A percentile compares a stretch with the other conserved stretches of the same genome.
These are phyloP conservation scores for Umbelopsis vinacea DNA, from an alignment of 192 early-diverging fungal species.

Conservation along the genomic window DNA sequence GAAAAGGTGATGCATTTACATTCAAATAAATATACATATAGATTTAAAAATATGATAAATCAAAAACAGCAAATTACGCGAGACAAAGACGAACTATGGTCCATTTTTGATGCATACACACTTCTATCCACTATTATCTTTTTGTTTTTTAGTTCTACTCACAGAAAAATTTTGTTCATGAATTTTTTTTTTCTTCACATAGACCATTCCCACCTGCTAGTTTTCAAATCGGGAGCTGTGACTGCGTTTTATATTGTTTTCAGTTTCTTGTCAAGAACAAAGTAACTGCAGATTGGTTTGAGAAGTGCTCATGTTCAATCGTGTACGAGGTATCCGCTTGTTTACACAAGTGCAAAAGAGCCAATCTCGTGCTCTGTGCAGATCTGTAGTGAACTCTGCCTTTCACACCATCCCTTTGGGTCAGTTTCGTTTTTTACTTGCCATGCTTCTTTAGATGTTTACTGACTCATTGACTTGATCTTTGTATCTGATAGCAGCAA, in stretches of 20 bases:
- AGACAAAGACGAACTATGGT: too few species aligned
- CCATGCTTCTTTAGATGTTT: not conserved
- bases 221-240: not conserved
- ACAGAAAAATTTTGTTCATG: too few species aligned
- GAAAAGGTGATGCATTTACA: slow-evolving; percentile 5
- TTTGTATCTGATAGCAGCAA: not conserved
- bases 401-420: not conserved
- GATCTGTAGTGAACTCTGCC: not conserved
- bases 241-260: not conserved
- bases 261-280: not conserved
- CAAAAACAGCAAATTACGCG: not conserved
- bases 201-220: too few species aligned
- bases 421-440: not conserved
- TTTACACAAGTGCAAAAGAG: not conserved
- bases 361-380: not conserved
- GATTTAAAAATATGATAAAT: not conserved
- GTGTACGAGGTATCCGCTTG: slow-evolving; percentile 1
- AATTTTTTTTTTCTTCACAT: too few species aligned
- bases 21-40: not conserved
- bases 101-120: too few species aligned
- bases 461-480: not conserved
- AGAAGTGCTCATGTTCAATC: slow-evolving; percentile 7
- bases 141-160: too few species aligned
- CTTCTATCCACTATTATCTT: too few species aligned
- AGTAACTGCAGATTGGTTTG: too few species aligned